Evolutionary conservation across 2,329 filamentous ascomycete genomes (phyloP), one percentile per base, ranked within the genome.

Genomic region (Trichocomaceae sp.): DNA sequence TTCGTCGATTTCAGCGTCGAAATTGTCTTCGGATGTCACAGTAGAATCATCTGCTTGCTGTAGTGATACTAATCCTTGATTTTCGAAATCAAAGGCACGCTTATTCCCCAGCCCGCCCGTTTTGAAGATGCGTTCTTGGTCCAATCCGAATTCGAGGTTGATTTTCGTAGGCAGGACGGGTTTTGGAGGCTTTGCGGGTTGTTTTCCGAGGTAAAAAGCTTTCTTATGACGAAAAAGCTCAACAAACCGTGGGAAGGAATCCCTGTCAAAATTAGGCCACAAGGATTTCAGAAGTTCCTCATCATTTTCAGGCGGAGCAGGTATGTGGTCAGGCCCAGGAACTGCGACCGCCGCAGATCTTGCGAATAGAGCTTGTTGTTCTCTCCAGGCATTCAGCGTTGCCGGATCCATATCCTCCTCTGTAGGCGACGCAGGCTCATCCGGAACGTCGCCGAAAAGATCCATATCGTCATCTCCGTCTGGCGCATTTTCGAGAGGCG

Each of bases 81-180:
- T 80, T 45, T 83, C 80, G 10, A 78, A 68, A 53, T 77, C 75
- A 7, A 75, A 70, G 10, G 72, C 69, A 26, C 74, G 71, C 61
- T 81, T 79, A 39, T 76, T 74, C 1, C 80, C 77, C 23, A 83
- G 79, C 0, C 84, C 84, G 0, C 83, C 79, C n/a, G 92, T 82
- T 54, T 85, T 84, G 68, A 97, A 99, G 23, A 81, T 78, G 62
- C 90, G 90, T 69, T 95, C 89, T 61, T 95, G 88, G 63, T 97
- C 93, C 47, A 83, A 80, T 2, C 88, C 87, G 33, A 97, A 76
- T 58, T 99, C 93, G 13, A 99, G 78, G 58, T 84, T 90, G 55
- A 96, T 79, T 71, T 99, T 99, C 19, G 87, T 91, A 0, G 90
- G 90, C 5, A 90, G 81, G 3, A 97, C 79, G 15, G 88, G 79